Evolutionary conservation across 257 asterid species (phyloP), one percentile per base, ranked within the genome.

Genomic region (Solanum megistacrolobum): DNA sequence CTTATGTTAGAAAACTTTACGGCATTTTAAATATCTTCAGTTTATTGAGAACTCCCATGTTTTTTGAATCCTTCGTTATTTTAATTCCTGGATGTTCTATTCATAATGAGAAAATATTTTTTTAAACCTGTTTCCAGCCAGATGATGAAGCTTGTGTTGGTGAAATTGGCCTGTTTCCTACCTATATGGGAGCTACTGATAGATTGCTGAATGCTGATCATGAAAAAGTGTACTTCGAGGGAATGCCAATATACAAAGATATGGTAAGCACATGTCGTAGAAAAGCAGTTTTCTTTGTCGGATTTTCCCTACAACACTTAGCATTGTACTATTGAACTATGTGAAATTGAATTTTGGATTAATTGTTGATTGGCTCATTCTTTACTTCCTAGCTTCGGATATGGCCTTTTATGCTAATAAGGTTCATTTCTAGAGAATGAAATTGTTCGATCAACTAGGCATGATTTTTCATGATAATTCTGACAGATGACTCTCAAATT

Each of bases 201-300:
- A 92, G 94, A 86, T 87, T 96, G 91, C 92, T 95, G 75, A 96
- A 96, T 90, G 99, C 98, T 86, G 96, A 95, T 89, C 98, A 96
- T 48, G 97, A 94, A 29, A 92, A 94, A 89, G 95, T 95, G 76
- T 96, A 96, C 92, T 96, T 95, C 90, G 93, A 94, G 93, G 98
- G 95, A 58, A 96, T 96, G 99, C 98, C 99, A 1, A 88, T 76
- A 35, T 93, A 92, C 93, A 93, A 92, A 89, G 99, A 98, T 89
- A 92, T 73, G 96, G 99, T 96, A 92, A 71, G 9, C 66, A 16
- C 65, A 29, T 43, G 68, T 79, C 27, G 5, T 27, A 81, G 66
- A 46, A 43, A 81, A 43, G 27, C 9, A 79, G 36, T 43, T 34
- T 43, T 27, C 85, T 78, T 41, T 41, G n/a, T 78, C 6, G 1